phyloP scores from a whole-genome alignment of 129 eudicot genomes.

The Artemisia argyi region DNA sequence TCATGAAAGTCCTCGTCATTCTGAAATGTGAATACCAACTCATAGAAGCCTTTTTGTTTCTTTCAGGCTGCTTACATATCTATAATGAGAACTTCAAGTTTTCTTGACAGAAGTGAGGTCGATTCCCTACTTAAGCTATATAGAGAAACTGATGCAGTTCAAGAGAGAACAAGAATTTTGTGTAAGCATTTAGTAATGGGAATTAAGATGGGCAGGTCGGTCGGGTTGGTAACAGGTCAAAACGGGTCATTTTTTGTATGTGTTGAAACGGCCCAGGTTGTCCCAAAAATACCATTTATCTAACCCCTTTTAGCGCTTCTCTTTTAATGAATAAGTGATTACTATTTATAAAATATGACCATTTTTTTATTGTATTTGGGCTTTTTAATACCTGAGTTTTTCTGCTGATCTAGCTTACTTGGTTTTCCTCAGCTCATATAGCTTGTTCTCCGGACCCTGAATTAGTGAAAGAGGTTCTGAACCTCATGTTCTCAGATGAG shows the following conservation, averaged over 20 bases:
- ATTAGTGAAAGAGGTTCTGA: conserved; percentile 38
- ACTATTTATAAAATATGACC: neutral
- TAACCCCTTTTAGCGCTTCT: too few relatives aligned
- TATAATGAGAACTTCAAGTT: conserved; percentile 43
- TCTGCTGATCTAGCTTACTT: conserved; percentile 10
- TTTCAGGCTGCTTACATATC: conserved; percentile 46
- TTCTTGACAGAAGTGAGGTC: conserved; percentile 32
- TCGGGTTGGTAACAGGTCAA: conserved; percentile 7
- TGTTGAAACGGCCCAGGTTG: neutral
- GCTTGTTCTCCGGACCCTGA: conserved; percentile 46
- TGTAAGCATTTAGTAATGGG: conserved; percentile 30
- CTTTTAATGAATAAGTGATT: too few relatives aligned
- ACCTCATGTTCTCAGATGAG: conserved; percentile 48
- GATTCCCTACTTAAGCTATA: conserved; percentile 44
- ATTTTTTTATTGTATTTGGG: neutral
- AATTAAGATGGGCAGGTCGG: neutral
- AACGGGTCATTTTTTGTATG: neutral
- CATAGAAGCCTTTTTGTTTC: neutral
- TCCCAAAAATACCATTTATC: too few relatives aligned
- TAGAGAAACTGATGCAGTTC: conserved; percentile 43
- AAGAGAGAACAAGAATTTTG: conserved; percentile 47
- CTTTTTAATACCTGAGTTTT: neutral
- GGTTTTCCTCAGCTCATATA: conserved; percentile 30
- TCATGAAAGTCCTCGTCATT: neutral
- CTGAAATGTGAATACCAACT: neutral